These are phyloP conservation scores for Russula lepida DNA, from an alignment of 768 basidiomycete species.

Conservation along the genomic window DNA sequence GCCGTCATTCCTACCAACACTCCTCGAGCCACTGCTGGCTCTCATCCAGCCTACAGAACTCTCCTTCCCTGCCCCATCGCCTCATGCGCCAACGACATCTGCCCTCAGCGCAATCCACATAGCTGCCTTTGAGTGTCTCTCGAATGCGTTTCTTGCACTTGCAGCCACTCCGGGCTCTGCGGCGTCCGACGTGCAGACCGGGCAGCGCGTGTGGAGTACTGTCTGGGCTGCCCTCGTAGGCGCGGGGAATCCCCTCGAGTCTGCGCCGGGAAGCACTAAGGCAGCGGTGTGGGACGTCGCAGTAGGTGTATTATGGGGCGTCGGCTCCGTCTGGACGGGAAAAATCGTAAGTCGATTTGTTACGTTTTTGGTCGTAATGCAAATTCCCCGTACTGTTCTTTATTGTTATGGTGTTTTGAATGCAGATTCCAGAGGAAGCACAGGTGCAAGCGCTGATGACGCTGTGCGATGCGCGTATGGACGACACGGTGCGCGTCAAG, in stretches of 20 bases:
- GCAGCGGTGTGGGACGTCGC: constrained; percentile 72
- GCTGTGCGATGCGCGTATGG: constrained; percentile 47
- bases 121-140: constrained; percentile 80
- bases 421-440: constrained; percentile 48
- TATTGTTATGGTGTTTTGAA: background rate
- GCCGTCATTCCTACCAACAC: constrained; percentile 43
- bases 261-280: constrained; percentile 54
- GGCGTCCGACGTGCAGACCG: constrained; percentile 40
- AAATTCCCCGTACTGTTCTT: background rate
- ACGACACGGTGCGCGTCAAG: constrained; percentile 55
- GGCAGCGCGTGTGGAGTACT: constrained; percentile 51
- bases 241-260: constrained; percentile 49
- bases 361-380: background rate
- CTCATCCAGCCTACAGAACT: constrained; percentile 69
- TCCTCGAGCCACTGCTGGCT: constrained; percentile 60
- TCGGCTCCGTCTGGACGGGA: constrained; percentile 70
- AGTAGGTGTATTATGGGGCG: constrained; percentile 80
- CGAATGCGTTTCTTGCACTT: constrained; percentile 78
- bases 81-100: constrained; percentile 85
- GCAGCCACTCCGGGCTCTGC: constrained; percentile 39
- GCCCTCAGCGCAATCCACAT: constrained; percentile 77
- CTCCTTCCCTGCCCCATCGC: constrained; percentile 71
- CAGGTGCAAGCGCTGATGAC: constrained; percentile 60
- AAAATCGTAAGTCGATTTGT: constrained; percentile 38
- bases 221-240: constrained; percentile 55